Evolutionary conservation across 345 rosid species (phyloP), one percentile per base, ranked within the genome.

Genomic region (Gossypium stocksii): DNA sequence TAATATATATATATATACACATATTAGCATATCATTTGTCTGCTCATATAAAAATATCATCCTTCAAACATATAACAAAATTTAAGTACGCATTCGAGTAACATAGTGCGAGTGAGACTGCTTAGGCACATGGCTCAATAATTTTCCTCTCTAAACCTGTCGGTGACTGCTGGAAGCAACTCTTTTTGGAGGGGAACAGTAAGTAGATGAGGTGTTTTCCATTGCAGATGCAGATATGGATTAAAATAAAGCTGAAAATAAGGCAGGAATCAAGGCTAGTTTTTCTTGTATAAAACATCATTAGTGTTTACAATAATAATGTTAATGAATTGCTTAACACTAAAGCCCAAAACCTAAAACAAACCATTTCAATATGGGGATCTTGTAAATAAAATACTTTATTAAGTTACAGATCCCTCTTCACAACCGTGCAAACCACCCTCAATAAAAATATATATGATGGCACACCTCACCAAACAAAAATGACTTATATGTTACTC

Each of bases 271-370:
- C 41, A 20, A 19, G 10, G 34, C 41, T 23, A 56, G 60, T 2
- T 19, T 69, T 70, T 70, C 13, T 27, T 70, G 38, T 52, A 70
- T 70, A 70, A 70, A 49, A 46, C 59, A 70, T 27, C 16, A 25
- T 13, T 22, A 4, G 54, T 22, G 27, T 25, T 71, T 71, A 54
- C 74, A 71, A 54, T 19, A 11, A 4, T 52, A 43, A 53, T 29
- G 52, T 72, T 59, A 59, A 60, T 56, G 49, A 52, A 23, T 41
- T 44, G 23, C n/a, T 72, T 72, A 44, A 59, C 45, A 48, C 19
- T 67, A 23, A 4, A 72, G 52, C 15, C 53, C 63, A 54, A 52
- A 52, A 54, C 48, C 51, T 38, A 10, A 70, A 34, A 34, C 25
- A 34, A 52, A 54, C 74, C 74, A 71, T n/a, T 4, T 38, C 15